These are phyloP conservation scores for Paralagenidium karlingii DNA, from an alignment of 352 stramenopile species.

Conservation along the genomic window DNA sequence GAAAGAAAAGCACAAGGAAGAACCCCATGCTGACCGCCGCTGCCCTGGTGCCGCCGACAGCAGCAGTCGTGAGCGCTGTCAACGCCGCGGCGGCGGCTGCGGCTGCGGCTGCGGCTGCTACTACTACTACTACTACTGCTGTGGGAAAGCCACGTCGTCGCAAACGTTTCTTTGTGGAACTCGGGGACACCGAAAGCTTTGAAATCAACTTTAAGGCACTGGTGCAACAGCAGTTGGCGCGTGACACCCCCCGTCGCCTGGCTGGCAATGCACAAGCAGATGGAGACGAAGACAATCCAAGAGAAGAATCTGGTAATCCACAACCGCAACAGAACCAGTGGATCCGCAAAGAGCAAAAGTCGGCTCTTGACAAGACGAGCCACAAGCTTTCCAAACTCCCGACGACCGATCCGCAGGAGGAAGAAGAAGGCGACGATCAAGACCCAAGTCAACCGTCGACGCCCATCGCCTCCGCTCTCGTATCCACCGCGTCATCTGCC, in stretches of 20 bases:
- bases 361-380: not conserved
- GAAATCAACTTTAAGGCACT: constrained; percentile 75
- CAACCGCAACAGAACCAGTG: too few species aligned
- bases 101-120: not conserved
- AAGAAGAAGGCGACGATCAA: not conserved
- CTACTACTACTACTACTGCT: not conserved
- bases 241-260: not conserved
- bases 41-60: too few species aligned
- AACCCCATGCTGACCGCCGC: too few species aligned
- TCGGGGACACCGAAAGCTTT: constrained; percentile 21
- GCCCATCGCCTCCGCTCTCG: too few species aligned
- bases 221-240: constrained; percentile 5
- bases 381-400: not conserved
- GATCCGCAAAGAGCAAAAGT: not conserved
- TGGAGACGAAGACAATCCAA: too few species aligned
- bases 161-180: constrained; percentile 27
- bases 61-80: too few species aligned
- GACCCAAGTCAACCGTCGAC: constrained; percentile 3
- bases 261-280: too few species aligned
- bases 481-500: too few species aligned
- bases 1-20: too few species aligned
- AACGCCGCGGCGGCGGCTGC: too few species aligned
- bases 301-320: too few species aligned
- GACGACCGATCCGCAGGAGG: not conserved
- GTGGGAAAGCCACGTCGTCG: not conserved